phyloP scores from a whole-genome alignment of 2,329 filamentous ascomycete genomes.

The Anisogramma anomala region DNA sequence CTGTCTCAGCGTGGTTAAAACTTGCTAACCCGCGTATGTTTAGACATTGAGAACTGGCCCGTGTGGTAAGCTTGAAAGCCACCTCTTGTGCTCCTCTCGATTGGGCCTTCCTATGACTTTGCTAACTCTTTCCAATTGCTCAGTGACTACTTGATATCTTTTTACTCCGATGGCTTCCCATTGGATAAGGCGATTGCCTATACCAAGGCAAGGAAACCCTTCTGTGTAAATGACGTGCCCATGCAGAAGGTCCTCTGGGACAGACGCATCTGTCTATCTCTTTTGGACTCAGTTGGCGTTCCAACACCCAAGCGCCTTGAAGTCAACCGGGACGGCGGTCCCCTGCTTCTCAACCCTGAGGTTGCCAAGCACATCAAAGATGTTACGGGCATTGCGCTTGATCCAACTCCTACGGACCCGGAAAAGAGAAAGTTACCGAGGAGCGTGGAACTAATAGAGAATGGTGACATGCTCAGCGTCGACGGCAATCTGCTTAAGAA shows the following conservation, averaged over 20 bases:
- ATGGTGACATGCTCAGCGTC: constrained; percentile 77
- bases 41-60: constrained; percentile 88
- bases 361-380: constrained; percentile 70
- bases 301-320: constrained; percentile 82
- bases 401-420: constrained; percentile 55
- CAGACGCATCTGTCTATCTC: constrained; percentile 73
- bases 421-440: constrained; percentile 45
- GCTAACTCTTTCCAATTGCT: constrained; percentile 17
- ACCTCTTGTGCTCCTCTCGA: neutral
- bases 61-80: constrained; percentile 48
- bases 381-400: constrained; percentile 64
- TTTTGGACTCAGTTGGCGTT: constrained; percentile 81
- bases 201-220: constrained; percentile 82
- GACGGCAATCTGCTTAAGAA: constrained; percentile 75
- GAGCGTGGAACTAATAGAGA: constrained; percentile 75
- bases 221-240: constrained; percentile 92
- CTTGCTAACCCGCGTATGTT: constrained; percentile 13
- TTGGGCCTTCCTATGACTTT: neutral
- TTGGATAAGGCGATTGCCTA: constrained; percentile 96
- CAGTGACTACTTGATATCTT: constrained; percentile 88
- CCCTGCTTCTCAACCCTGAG: constrained; percentile 64
- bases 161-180: constrained; percentile 96
- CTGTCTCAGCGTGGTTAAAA: neutral
- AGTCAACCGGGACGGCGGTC: constrained; percentile 86
- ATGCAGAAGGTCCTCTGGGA: constrained; percentile 99